Evolutionary conservation across 176 grass and related monocot genomes (phyloP).

Genomic region (Stipa capillata): DNA sequence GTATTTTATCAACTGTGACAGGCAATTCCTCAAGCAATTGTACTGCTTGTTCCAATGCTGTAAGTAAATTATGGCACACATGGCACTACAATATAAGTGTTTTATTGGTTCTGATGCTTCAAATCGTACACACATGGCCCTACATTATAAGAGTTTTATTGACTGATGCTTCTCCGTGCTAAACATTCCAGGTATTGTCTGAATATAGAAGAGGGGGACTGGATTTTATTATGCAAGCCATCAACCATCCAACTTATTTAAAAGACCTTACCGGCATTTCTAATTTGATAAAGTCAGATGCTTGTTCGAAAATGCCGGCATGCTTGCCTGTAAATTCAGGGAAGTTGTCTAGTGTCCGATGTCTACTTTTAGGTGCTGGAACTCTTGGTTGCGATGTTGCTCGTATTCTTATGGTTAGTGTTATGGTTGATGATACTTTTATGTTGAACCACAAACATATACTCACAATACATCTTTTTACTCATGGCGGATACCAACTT

Average conservation of each 20-base stretch:
- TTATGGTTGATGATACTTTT: neutral
- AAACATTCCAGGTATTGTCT: constrained; percentile 52
- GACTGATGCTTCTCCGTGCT: neutral
- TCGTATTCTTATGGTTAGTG: constrained; percentile 79
- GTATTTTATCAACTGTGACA: constrained; percentile 42
- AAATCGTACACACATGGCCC: neutral
- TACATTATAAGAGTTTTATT: neutral
- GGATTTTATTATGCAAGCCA: constrained; percentile 60
- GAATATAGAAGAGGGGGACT: constrained; percentile 67
- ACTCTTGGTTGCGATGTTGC: constrained; percentile 96
- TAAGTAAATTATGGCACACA: constrained; percentile 32
- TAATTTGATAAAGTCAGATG: constrained; percentile 37
- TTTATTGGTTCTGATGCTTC: constrained; percentile 9
- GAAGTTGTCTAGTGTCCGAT: constrained; percentile 47
- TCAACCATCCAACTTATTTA: constrained; percentile 57
- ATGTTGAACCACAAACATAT: constrained; percentile 1
- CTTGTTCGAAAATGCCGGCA: constrained; percentile 19
- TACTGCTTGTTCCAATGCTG: constrained; percentile 62
- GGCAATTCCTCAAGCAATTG: constrained; percentile 55
- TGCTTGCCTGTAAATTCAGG: constrained; percentile 41
- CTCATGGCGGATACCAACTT: neutral
- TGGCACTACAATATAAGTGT: neutral
- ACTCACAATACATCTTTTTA: neutral
- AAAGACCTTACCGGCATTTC: constrained; percentile 57
- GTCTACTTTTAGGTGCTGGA: constrained; percentile 75